A percentile compares a stretch with the other conserved stretches of the same genome.
Conservation (phyloP, 2,329 filamentous ascomycete genomes). For the Fusarium nurragi region DNA sequence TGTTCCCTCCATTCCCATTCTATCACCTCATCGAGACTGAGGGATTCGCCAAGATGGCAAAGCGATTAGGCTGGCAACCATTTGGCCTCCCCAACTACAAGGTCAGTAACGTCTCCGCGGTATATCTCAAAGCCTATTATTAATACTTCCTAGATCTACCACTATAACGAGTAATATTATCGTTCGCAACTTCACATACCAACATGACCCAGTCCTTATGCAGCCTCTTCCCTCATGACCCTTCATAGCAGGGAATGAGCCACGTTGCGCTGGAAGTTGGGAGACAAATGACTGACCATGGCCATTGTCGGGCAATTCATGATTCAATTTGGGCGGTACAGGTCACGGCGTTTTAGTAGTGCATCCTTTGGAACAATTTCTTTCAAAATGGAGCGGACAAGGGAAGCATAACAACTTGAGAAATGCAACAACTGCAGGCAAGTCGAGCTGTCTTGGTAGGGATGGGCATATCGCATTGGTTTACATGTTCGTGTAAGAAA, state of each 20-base stretch:
- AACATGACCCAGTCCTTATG: conserved; percentile 12
- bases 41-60: conserved; percentile 97
- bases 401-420: not conserved
- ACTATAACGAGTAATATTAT: conserved; percentile 81
- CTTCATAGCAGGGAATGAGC: conserved; percentile 21
- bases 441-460: not conserved
- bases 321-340: conserved; percentile 37
- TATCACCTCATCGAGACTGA: conserved; percentile 98
- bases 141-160: conserved; percentile 72
- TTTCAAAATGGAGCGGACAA: conserved; percentile 13
- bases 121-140: not conserved
- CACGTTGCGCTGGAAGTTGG: conserved; percentile 4
- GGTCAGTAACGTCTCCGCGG: conserved; percentile 62
- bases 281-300: conserved; percentile 1
- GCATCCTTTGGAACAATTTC: conserved; percentile 28
- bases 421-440: not conserved
- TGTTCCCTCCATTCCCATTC: conserved; percentile 97
- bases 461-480: conserved; percentile 9
- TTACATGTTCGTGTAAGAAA: conserved; percentile 8
- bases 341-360: conserved; percentile 43
- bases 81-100: conserved; percentile 97
- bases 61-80: conserved; percentile 83
- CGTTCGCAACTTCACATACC: not conserved
- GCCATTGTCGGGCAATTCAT: conserved; percentile 20
- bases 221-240: conserved; percentile 23